phyloP scores from a whole-genome alignment of 140 eudicot species.

The Eryngium alpinum region DNA sequence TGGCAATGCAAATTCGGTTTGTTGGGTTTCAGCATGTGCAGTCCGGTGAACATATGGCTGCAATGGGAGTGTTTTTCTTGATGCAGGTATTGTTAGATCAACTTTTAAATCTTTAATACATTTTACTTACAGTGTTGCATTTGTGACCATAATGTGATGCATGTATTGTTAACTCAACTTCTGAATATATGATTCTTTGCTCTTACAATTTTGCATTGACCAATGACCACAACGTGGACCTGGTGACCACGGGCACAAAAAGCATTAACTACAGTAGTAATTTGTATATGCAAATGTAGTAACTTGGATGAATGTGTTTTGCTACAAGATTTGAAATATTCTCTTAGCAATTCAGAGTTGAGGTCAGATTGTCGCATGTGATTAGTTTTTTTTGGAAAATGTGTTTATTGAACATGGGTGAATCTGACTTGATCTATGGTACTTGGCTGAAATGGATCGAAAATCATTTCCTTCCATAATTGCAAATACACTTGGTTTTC shows the following conservation, averaged over 20 bases:
- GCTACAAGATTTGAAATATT: background rate
- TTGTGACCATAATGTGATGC: slow-evolving; percentile 57
- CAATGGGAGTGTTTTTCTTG: slow-evolving; percentile 98
- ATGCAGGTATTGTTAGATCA: slow-evolving; percentile 49
- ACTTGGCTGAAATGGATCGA: background rate
- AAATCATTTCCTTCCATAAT: background rate
- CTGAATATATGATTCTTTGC: background rate
- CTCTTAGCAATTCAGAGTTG: background rate
- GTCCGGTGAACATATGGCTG: slow-evolving; percentile 99
- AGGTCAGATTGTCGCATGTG: background rate
- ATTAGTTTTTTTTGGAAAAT: background rate
- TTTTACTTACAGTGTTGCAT: background rate
- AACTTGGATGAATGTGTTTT: background rate
- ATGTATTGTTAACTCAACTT: slow-evolving; percentile 33
- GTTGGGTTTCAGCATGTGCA: slow-evolving; percentile 97
- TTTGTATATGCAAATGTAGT: background rate
- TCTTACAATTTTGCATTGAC: background rate
- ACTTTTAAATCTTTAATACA: background rate
- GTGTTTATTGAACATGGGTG: background rate
- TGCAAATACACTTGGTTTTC: background rate
- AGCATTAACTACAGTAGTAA: background rate
- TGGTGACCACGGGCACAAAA: background rate
- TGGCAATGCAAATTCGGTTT: slow-evolving; percentile 95
- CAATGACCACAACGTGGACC: background rate
- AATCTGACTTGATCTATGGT: background rate